Base-by-base conservation (phyloP, 2,329 filamentous ascomycete species). In the Aspergillus ustus region DNA sequence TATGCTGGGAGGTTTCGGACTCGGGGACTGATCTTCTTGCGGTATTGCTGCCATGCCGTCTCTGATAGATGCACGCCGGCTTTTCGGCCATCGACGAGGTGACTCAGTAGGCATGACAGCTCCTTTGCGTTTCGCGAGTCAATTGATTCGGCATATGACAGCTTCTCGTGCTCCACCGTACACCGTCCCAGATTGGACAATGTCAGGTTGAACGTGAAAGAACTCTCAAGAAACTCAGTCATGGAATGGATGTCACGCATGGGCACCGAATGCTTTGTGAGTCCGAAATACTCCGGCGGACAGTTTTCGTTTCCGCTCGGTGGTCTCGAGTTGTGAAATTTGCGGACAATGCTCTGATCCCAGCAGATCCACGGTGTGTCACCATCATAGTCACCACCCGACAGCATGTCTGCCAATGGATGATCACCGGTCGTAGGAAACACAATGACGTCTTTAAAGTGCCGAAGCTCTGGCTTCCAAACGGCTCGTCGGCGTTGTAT, bases 381-480 rank as follows among this genome's bases (percentile, higher is more conserved):
- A 0, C 87, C 87, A 65, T 89, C 87, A 61, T 89, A 89, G 67
- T 89, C 87, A 8, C 87, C 87, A 5, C 87, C 87, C 25, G 87
- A 87, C 0, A 89, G 74, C 69, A 86, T 84, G n/a, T 80, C 79
- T 0, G 86, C 87, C 0, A 87, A 73, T 0, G 87, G 83, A 17
- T 77, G 79, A 7, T 75, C 64, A 0, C 87, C 87, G 60, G 72
- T 77, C 0, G 78, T 79, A 0, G 87, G 76, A 63, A 89, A 88
- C 0, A 89, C 78, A 15, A 87, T 81, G 0, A 88, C 80, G 67
- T 89, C 83, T 50, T 80, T 80, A 8, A 87, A 78, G 66, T 86
- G 81, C 0, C 80, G 78, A 0, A 89, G 77, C 52, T 84, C 78
- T 1, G 75, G 75, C 52, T 82, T 81, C 67, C 77, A 83, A 0